Percentiles rank a stretch among this genome's conserved stretches.
These are phyloP conservation scores for Cardiospermum halicacabum DNA, from an alignment of 345 rosid species.

Conservation along the genomic window DNA sequence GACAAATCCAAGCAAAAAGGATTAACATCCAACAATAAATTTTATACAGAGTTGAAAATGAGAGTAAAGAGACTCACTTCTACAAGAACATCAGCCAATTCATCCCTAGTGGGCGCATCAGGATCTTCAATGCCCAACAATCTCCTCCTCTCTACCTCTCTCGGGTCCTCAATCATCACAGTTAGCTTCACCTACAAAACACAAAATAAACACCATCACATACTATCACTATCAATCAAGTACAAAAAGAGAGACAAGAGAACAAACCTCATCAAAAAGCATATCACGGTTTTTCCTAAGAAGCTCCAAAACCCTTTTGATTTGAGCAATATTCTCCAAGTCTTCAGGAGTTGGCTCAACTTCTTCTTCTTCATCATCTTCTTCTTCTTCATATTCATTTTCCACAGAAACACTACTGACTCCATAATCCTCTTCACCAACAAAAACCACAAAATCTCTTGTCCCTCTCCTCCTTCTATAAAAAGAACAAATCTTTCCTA, in stretches of 20 bases:
- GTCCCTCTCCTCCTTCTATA: not conserved
- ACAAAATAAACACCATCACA: not conserved
- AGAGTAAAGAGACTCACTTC: conserved; percentile 33
- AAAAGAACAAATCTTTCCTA: not conserved
- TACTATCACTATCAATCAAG: no score
- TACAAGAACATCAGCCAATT: conserved; percentile 73
- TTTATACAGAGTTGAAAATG: not conserved
- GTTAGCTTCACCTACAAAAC: conserved; percentile 70
- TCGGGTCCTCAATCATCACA: conserved; percentile 82
- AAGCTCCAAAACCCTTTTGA: conserved; percentile 65
- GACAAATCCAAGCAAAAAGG: not conserved
- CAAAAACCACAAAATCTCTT: conserved; percentile 17
- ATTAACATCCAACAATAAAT: not conserved
- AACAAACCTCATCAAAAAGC: conserved; percentile 71
- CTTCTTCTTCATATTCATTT: conserved; percentile 13
- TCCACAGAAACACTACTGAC: conserved; percentile 18
- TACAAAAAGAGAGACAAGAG: not conserved
- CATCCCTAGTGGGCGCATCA: conserved; percentile 80
- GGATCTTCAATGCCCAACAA: conserved; percentile 79
- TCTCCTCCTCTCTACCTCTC: conserved; percentile 81
- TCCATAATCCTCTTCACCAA: conserved; percentile 33
- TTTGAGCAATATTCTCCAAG: conserved; percentile 31
- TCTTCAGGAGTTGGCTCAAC: conserved; percentile 32
- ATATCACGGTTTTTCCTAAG: conserved; percentile 85
- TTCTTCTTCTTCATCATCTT: conserved; percentile 12